Conservation (phyloP, 129 eudicot species). For the Calendula officinalis region DNA sequence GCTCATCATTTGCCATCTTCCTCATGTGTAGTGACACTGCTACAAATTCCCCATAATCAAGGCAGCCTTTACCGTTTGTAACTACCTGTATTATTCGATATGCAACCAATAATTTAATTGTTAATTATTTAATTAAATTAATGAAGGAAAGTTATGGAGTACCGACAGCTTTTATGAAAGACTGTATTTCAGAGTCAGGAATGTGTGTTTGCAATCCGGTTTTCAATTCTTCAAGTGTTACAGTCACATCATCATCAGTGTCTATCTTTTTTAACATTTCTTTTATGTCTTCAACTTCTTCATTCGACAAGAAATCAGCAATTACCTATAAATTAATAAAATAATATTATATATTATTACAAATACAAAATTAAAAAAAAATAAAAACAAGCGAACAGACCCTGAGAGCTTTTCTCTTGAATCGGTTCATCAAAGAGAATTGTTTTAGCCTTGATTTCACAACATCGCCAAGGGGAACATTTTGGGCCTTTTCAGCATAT, state of each 20-base stretch:
- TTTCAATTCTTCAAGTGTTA: constrained; percentile 70
- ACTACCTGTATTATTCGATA: constrained; percentile 54
- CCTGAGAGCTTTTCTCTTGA: constrained; percentile 57
- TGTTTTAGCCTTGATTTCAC: constrained; percentile 86
- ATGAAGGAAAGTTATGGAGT: neutral
- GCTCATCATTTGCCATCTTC: constrained; percentile 79
- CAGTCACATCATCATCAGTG: constrained; percentile 70
- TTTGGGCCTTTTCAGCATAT: constrained; percentile 83
- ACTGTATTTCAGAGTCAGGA: constrained; percentile 75
- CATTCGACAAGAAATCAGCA: constrained; percentile 23
- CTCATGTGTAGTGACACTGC: constrained; percentile 76
- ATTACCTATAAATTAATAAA: too few species aligned
- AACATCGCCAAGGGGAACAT: constrained; percentile 20
- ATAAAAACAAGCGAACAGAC: constrained; percentile 33
- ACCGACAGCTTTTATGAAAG: constrained; percentile 87
- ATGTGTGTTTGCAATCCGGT: constrained; percentile 62
- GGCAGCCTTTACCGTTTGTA: constrained; percentile 62
- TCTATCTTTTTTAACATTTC: constrained; percentile 75
- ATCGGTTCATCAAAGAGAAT: constrained; percentile 53
- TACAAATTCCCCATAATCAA: constrained; percentile 76
- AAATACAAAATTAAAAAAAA: neutral
- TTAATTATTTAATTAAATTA: neutral
- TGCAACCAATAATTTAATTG: too few species aligned
- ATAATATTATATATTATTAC: too few species aligned
- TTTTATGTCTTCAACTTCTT: constrained; percentile 24